A percentile compares a stretch with the other conserved stretches of the same genome.
Conservation (phyloP, 2,329 filamentous ascomycete species). For the Grosmannia huntii region DNA sequence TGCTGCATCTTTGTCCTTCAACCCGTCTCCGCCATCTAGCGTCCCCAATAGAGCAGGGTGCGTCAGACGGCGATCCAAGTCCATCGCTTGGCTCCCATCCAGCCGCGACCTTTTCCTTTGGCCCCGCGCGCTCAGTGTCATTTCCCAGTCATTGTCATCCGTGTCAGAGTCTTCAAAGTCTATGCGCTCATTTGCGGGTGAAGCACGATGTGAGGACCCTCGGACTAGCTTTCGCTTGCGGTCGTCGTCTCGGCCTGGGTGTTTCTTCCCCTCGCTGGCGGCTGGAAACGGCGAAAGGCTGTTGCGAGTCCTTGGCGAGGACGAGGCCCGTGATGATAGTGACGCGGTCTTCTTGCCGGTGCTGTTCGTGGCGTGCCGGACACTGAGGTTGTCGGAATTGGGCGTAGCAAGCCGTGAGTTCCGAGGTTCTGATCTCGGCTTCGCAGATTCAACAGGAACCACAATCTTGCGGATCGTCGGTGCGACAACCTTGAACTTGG, state of each 20-base stretch:
- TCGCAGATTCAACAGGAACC: slow-evolving; percentile 30
- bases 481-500: slow-evolving; percentile 38
- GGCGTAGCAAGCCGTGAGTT: slow-evolving; percentile 1
- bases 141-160: slow-evolving; percentile 39
- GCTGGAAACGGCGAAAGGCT: slow-evolving; percentile 23
- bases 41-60: slow-evolving; percentile 31
- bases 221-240: slow-evolving; percentile 36
- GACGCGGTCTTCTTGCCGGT: slow-evolving; percentile 20
- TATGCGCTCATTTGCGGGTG: slow-evolving; percentile 34
- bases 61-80: slow-evolving; percentile 25
- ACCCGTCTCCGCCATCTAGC: slow-evolving; percentile 3
- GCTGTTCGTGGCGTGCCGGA: slow-evolving; percentile 19
- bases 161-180: slow-evolving; percentile 38
- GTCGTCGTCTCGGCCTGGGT: slow-evolving; percentile 5
- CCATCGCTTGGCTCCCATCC: slow-evolving; percentile 5
- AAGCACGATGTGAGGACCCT: slow-evolving; percentile 20
- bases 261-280: slow-evolving; percentile 17
- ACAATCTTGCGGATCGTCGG: slow-evolving; percentile 40
- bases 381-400: slow-evolving; percentile 18
- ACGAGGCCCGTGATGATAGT: slow-evolving; percentile 13
- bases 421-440: slow-evolving; percentile 22
- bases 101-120: slow-evolving; percentile 25
- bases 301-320: slow-evolving; percentile 6
- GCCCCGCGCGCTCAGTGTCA: slow-evolving; percentile 31
- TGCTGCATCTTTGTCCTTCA: slow-evolving; percentile 28